A percentile compares a stretch with the other conserved stretches of the same genome.
phyloP scores from a whole-genome alignment of 1,284 basidiomycete species.

The Cryptococcus sp. region DNA sequence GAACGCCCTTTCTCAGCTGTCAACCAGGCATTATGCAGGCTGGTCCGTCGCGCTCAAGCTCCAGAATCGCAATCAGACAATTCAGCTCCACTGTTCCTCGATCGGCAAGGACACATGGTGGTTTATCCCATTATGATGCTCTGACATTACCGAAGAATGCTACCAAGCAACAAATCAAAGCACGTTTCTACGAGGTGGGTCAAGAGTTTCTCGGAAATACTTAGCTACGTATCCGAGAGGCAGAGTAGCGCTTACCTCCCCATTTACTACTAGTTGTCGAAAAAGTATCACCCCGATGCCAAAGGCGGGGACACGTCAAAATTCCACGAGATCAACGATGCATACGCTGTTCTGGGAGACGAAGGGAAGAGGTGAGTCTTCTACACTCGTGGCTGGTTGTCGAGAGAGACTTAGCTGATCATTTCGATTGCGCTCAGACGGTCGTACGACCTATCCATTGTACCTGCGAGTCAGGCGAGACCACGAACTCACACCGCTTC shows the following conservation, averaged over 20 bases:
- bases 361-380: constrained; percentile 36
- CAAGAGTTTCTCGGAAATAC: background rate
- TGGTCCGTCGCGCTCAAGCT: too few relatives aligned
- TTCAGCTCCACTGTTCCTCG: constrained; percentile 5
- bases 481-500: constrained; percentile 1
- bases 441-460: constrained; percentile 27
- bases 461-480: constrained; percentile 14
- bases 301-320: constrained; percentile 40
- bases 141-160: constrained; percentile 46
- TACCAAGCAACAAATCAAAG: constrained; percentile 53
- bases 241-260: background rate
- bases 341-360: constrained; percentile 48
- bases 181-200: constrained; percentile 54
- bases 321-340: constrained; percentile 52
- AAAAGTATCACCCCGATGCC: constrained; percentile 54
- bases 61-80: background rate
- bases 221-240: background rate
- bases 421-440: constrained; percentile 18
- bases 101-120: constrained; percentile 11
- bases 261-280: constrained; percentile 45
- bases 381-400: constrained; percentile 3
- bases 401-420: constrained; percentile 1
- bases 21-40: too few relatives aligned
- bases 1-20: too few relatives aligned
- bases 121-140: constrained; percentile 44